These are phyloP conservation scores for Yarrowia phangngaensis DNA, from an alignment of 805 yeast genomes.

Conservation along the genomic window DNA sequence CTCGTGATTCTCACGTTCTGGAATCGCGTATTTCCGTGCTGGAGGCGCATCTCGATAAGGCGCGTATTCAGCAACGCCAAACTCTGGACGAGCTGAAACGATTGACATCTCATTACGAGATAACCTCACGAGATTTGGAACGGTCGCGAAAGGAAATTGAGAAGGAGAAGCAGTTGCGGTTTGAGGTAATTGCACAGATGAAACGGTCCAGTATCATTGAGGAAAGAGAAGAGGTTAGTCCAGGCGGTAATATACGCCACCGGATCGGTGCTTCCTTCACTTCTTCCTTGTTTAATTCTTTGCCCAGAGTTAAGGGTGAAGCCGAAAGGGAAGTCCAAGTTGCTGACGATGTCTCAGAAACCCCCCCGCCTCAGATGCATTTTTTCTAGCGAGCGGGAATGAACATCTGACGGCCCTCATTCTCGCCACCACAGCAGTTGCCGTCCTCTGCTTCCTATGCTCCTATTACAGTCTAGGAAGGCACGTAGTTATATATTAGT, in stretches of 20 bases:
- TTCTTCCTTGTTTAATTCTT: background rate
- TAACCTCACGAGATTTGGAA: constrained; percentile 1
- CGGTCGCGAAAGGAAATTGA: constrained; percentile 18
- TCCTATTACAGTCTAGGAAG: constrained; percentile 20
- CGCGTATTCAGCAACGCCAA: background rate
- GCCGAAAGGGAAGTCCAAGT: background rate
- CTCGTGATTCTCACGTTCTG: too few species aligned
- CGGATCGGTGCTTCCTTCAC: constrained; percentile 7
- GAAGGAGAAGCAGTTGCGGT: constrained; percentile 15
- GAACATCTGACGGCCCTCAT: constrained; percentile 14
- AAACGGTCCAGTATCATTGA: constrained; percentile 7
- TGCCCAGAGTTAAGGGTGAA: background rate
- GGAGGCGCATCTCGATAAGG: constrained; percentile 4
- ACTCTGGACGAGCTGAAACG: constrained; percentile 18
- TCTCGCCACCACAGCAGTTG: constrained; percentile 10
- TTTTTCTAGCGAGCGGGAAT: constrained; percentile 14
- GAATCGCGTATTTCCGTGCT: background rate
- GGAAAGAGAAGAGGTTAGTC: background rate
- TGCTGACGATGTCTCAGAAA: too few species aligned
- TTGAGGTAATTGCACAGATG: constrained; percentile 14
- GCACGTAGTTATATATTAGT: constrained; percentile 16
- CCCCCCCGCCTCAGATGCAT: background rate
- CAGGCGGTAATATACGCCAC: background rate
- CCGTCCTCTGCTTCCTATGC: constrained; percentile 19
- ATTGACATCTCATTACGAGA: constrained; percentile 5